Evolutionary conservation across 2,329 filamentous ascomycete species (phyloP), one percentile per base, ranked within the genome.

Genomic region (Calonectria henricotiae): DNA sequence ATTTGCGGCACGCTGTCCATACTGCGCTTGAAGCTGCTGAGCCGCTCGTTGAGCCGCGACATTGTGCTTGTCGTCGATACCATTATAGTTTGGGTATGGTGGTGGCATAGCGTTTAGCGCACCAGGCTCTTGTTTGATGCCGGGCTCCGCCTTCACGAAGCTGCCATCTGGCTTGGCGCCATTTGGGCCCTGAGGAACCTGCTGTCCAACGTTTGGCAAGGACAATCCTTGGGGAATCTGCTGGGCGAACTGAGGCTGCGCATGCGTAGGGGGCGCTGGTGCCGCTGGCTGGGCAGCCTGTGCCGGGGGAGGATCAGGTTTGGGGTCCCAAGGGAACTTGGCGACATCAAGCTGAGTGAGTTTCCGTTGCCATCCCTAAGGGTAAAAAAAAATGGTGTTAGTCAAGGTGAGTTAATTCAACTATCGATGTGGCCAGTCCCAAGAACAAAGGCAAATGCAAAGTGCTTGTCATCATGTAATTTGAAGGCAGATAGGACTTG

Each of bases 261-360:
- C 72, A 60, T 81, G 79, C 15, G 72, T 68, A 41, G 77, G 76
- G 43, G 72, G 68, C 30, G 75, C 67, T 32, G 78, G 62, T 49
- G 71, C 51, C 35, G 75, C 71, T 51, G 78, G 68, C 27, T 75
- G 71, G 75, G 80, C 60, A 79, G 83, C 73, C 79, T 84, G 79
- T 81, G 79, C 72, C 73, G 79, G 75, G 25, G 78, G 74, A n/a
- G 89, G 88, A 63, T 93, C 91, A 61, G 93, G 92, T 80, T 93
- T 92, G 49, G 96, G 96, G 80, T 99, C 96, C 96, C 96, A 99
- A 12, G 96, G 96, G 81, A 98, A 98, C 68, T 90, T 87, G 70
- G 96, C 96, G 71, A 98, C 92, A 75, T 93, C 91, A 74, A 97
- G 91, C 76, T 91, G 90, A 1, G 95, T 93, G 41, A 99, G 88